A percentile compares a stretch with the other conserved stretches of the same genome.
These are phyloP conservation scores for Nematocida ironsii DNA, from an alignment of 371 early-diverging fungal species.

Conservation along the genomic window DNA sequence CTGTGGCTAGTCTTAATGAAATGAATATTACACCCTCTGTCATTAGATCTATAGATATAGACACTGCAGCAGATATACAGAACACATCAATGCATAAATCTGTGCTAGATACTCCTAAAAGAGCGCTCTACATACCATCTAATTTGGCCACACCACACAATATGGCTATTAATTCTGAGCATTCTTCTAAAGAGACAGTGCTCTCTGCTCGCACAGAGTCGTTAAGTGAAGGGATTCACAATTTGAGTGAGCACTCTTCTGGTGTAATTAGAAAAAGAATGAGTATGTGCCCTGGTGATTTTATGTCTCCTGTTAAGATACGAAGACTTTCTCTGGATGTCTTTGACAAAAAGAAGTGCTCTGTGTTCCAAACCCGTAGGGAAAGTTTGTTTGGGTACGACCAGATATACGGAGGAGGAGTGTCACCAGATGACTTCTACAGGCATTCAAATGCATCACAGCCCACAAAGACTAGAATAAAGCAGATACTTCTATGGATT, in stretches of 20 bases:
- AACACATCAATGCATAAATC: no score
- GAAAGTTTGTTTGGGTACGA: constrained; percentile 53
- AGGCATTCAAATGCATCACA: constrained; percentile 42
- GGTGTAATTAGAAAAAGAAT: constrained; percentile 10
- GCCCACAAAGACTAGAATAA: constrained; percentile 21
- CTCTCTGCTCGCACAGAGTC: neutral
- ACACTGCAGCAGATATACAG: neutral
- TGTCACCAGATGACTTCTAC: constrained; percentile 44
- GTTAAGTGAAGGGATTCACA: no score
- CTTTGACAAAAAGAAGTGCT: constrained; percentile 24
- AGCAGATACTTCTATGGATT: constrained; percentile 55
- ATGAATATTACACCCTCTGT: constrained; percentile 5
- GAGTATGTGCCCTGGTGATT: constrained; percentile 7
- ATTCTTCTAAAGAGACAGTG: neutral
- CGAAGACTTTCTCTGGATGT: constrained; percentile 36
- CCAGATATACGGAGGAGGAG: constrained; percentile 35
- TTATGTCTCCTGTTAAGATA: constrained; percentile 31
- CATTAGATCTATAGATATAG: constrained; percentile 1
- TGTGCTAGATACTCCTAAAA: no score
- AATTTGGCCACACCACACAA: neutral
- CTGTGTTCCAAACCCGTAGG: constrained; percentile 27
- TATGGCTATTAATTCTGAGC: neutral
- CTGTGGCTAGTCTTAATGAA: neutral
- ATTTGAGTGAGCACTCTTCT: neutral
- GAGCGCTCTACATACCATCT: neutral